phyloP scores from a whole-genome alignment of 73 alveolate species.

The Tetrahymena elliotti region DNA sequence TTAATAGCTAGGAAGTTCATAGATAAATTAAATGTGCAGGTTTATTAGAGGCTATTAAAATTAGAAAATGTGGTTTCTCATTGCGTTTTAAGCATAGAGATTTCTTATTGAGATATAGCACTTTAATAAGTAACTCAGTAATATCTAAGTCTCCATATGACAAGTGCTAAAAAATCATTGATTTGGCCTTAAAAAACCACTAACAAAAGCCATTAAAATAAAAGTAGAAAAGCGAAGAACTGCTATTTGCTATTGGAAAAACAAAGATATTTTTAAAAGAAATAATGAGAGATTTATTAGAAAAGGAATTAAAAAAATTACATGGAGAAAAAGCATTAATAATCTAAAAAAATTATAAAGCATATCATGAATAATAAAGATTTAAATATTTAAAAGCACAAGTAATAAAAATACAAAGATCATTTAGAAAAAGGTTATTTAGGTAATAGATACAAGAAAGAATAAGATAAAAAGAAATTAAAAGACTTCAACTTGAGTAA shows the following conservation, averaged over 20 bases:
- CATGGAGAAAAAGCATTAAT: background rate
- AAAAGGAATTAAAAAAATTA: background rate
- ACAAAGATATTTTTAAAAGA: background rate
- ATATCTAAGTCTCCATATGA: background rate
- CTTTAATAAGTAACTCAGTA: background rate
- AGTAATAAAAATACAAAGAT: background rate
- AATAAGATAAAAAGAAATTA: background rate
- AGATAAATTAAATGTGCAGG: slow-evolving; percentile 91
- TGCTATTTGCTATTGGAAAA: background rate
- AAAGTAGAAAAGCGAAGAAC: background rate
- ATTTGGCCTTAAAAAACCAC: background rate
- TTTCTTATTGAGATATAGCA: slow-evolving; percentile 25
- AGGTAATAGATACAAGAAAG: background rate
- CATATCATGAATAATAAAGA: background rate
- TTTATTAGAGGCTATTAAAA: slow-evolving; percentile 86
- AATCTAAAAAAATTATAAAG: background rate
- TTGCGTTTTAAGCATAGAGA: slow-evolving; percentile 63
- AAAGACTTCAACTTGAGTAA: background rate
- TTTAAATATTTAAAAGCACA: background rate
- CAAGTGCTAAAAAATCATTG: background rate
- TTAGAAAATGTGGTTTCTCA: slow-evolving; percentile 74
- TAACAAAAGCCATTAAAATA: background rate
- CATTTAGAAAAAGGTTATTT: background rate
- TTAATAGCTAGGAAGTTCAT: slow-evolving; percentile 76
- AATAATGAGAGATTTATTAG: background rate